Evolutionary conservation across 345 rosid genomes (phyloP), one percentile per base, ranked within the genome.

Genomic region (Eucalyptus marginata): DNA sequence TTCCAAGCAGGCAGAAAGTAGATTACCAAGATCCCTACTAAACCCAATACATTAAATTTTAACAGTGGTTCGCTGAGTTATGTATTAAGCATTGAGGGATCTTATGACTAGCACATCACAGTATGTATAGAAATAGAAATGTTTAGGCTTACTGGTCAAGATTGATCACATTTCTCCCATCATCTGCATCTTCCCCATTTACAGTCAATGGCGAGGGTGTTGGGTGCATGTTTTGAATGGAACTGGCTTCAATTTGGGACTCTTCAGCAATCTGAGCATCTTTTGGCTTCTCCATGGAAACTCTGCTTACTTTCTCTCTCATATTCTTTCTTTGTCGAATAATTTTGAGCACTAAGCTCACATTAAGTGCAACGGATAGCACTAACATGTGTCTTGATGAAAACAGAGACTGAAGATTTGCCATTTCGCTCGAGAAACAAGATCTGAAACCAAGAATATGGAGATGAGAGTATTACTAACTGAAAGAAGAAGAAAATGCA

Each of bases 351-450:
- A 97, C 81, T 88, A 97, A 91, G 87, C 95, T 93, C 66, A 92
- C 92, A 88, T 97, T 97, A 52, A 96, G 85, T 27, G 99, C 98
- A 50, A 96, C 25, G 24, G 99, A 96, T 62, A 96, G 90, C 66
- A 93, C 92, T 89, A 97, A 90, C 87, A 96, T 88, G 92, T 95
- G 93, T 89, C 94, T 94, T 88, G 91, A 62, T 6, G 98, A 91
- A 81, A 96, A 88, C 85, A 93, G 81, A 85, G 84, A 89, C 62
- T 15, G 71, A 49, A 93, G 54, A 87, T 86, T 91, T 8, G 68
- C 94, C 98, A 96, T 96, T 86, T 91, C 54, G 54, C 52, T 86
- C 27, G 15, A 81, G 15, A 87, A 56, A 88, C 50, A 84, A 88
- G 88, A 27, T 76, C 84, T 76, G 43, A 76, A 76, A 40, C 84